Percentiles rank a stretch among this genome's conserved stretches.
Conservation (phyloP, 208 protist genomes). For the Acanthamoeba culbertsoni region DNA sequence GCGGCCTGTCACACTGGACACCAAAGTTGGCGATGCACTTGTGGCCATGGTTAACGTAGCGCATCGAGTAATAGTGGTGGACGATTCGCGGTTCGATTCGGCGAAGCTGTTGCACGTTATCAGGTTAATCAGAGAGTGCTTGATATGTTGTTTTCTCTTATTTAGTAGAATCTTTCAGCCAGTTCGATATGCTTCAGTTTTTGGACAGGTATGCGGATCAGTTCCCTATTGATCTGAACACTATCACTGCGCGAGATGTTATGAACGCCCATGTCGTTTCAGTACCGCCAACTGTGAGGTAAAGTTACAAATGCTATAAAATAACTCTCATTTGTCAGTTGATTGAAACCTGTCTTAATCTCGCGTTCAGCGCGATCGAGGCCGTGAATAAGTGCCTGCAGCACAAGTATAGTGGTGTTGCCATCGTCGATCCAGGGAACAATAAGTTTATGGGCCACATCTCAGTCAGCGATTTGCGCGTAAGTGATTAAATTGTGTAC, state of each 20-base stretch:
- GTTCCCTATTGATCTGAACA: neutral
- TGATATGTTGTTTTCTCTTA: too few species aligned
- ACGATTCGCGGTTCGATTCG: neutral
- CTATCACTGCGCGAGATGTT: neutral
- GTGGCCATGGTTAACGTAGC: neutral
- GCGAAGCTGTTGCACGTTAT: constrained; percentile 30
- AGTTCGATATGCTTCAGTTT: constrained; percentile 55
- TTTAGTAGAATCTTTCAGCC: too few species aligned
- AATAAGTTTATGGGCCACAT: neutral
- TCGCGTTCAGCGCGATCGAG: constrained; percentile 20
- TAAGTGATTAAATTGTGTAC: neutral
- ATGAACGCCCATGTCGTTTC: constrained; percentile 3
- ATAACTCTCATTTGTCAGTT: too few species aligned
- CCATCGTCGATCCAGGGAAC: constrained; percentile 25
- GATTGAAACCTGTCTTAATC: neutral
- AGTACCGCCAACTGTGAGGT: neutral
- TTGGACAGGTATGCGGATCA: neutral
- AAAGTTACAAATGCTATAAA: neutral
- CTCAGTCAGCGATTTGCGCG: constrained; percentile 41
- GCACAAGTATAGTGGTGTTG: constrained; percentile 48
- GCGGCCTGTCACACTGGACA: neutral
- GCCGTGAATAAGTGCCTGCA: constrained; percentile 8
- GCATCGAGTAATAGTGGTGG: constrained; percentile 45
- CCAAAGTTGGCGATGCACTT: constrained; percentile 8
- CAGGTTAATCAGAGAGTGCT: neutral